Evolutionary conservation across 2,329 filamentous ascomycete species (phyloP), one percentile per base, ranked within the genome.

Genomic region (Laburnicola sp.): DNA sequence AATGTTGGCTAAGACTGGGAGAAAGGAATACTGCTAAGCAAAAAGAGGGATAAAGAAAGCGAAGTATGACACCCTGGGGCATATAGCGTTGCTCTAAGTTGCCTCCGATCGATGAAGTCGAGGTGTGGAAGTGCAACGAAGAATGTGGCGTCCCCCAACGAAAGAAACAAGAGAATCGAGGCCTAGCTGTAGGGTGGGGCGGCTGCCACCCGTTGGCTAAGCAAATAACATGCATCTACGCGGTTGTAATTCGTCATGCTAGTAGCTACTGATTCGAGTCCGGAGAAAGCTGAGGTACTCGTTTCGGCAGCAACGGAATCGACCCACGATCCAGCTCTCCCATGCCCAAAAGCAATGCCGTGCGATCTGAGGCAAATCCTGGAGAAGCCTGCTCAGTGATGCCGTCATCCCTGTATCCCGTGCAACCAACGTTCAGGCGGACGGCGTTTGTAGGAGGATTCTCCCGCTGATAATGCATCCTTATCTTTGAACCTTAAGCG

Each of bases 401-500:
- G 27, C 30, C 45, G 47, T 51, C 50, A 56, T 40, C 36, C 2
- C n/a, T n/a, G 10, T 6, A 4, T 7, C 10, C 38, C 36, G 45
- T 44, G 44, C 40, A 48, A 47, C 47, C 41, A 59, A 26, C 11
- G 27, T 1, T 4, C 26, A 10, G 28, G 32, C 34, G n/a, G 40
- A 45, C 8, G 6, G 35, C 35, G 6, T 37, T 9, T 8, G n/a
- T 50, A 35, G 28, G 32, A 45, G 34, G 61, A 65, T 60, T 48
- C 50, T 45, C 47, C 31, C 32, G 35, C 40, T 45, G 48, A 51
- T 62, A 68, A 49, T 69, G 66, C 67, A 59, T 58, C 61, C 68
- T 72, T 72, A 72, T 72, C 69, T 71, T 57, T 62, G 28, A 43
- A 41, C 34, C 45, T 21, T 50, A 52, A 56, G 51, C 48, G 53